Evolutionary conservation across 1,139 yeast genomes (phyloP), one percentile per base, ranked within the genome.

Genomic region (Meyerozyma athensensis): DNA sequence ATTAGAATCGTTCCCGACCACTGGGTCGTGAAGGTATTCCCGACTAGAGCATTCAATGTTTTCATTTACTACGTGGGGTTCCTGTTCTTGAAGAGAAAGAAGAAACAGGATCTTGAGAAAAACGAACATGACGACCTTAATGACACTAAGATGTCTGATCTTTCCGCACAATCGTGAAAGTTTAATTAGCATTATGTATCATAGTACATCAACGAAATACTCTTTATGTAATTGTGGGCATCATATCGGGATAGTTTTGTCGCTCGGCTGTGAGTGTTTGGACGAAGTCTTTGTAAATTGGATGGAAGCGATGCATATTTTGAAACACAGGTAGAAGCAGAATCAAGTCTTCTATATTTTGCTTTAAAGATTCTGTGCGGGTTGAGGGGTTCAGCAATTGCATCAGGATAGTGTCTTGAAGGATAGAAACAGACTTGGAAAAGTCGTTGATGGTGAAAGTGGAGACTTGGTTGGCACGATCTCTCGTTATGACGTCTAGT

Each of bases 1-100:
- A 74, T 92, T 36, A 75, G 98, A 55, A 70, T 83, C 17, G 72
- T 85, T 31, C 98, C 99, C 2, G 95, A 94, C 61, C 66, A 68
- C 44, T 82, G 89, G 86, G 83, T 81, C 2, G 69, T 73, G 41
- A 70, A 60, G 45, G 53, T 78, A 10, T 86, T 86, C 76, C 97
- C 97, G 30, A 67, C 79, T 4, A 63, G 68, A 41, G 65, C 77
- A 10, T 78, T 78, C 61, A 65, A 71, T 14, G 47, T 50, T 19
- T 49, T 75, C 38, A 54, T 77, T 44, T 72, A 74, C 52, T 59
- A 71, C 42, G 60, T 66, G 42, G 76, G 78, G 4, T 72, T 76
- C 54, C 63, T 66, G 38, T 73, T 68, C 58, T 50, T 71, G 38
- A 61, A 58, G 39, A 57, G 53, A 42, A 59, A 62, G 47, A 63